Evolutionary conservation across 208 protist genomes (phyloP), one percentile per base, ranked within the genome.

Genomic region (Plasmodiophora brassicae): DNA sequence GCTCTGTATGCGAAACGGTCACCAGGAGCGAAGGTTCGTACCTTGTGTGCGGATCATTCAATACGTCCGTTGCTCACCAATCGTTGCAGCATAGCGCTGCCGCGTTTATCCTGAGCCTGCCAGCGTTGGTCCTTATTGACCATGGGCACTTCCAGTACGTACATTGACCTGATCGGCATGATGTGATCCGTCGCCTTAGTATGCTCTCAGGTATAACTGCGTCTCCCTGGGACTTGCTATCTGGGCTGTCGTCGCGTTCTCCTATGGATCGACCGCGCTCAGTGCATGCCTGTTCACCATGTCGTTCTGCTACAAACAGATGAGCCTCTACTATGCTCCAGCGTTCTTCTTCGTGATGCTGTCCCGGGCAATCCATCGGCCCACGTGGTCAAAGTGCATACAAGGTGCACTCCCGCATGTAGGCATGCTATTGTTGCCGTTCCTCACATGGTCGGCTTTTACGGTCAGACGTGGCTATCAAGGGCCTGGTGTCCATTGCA

Each of bases 111-210:
- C 0, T 53, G 20, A 65, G 53, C 53, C 35, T 87, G n/a, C 93
- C 94, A 20, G 57, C 85, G 0, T 46, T 97, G 0, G n/a, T 97
- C 0, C 54, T 97, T 0, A 96, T 97, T 54, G 96, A 97, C 71
- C 95, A 97, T 89, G 95, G 95, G 44, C 96, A 97, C 88, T 97
- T 97, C 84, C 96, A 97, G 91, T 97, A 91, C 90, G n/a, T n/a
- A n/a, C n/a, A n/a, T n/a, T n/a, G 93, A 94, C n/a, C 41, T 28
- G n/a, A 1, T 45, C 0, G 36, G 32, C 28, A 8, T 57, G 20
- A 39, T 22, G 1, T 65, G 0, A n/a, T 0, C 25, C 8, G 44
- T 43, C 50, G 87, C 39, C 0, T 90, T 91, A 1, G 45, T n/a
- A 25, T 88, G 0, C 45, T 88, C 84, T 1, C 83, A 86, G 83